Conservation (phyloP, 345 rosid species). For the Sonneratia alba region DNA sequence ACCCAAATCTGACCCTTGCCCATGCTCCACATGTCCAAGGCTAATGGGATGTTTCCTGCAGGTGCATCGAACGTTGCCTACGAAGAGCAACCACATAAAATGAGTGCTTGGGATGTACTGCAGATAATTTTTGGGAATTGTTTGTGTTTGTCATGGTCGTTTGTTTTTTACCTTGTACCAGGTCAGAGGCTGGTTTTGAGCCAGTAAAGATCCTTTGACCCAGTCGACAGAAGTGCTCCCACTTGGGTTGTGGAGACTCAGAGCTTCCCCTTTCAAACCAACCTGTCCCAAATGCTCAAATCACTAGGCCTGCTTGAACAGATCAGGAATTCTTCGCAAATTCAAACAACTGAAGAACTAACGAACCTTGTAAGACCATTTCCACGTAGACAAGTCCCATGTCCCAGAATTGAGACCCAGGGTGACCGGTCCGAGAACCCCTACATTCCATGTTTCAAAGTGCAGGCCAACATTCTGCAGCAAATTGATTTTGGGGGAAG, state of each 20-base stretch:
- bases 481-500: neutral
- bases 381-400: conserved; percentile 75
- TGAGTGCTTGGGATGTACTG: neutral
- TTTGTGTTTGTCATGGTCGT: neutral
- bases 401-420: conserved; percentile 67
- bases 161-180: conserved; percentile 64
- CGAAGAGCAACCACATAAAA: conserved; percentile 7
- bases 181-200: conserved; percentile 55
- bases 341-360: conserved; percentile 11
- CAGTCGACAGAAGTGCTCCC: conserved; percentile 77
- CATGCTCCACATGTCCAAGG: conserved; percentile 77
- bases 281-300: conserved; percentile 20
- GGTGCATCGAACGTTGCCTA: conserved; percentile 66
- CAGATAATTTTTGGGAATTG: neutral
- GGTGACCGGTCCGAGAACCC: conserved; percentile 76
- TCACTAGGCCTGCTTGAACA: neutral
- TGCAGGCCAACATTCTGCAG: conserved; percentile 73
- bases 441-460: conserved; percentile 74
- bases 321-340: neutral
- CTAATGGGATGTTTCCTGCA: conserved; percentile 57
- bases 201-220: conserved; percentile 50
- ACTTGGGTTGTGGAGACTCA: conserved; percentile 47
- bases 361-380: conserved; percentile 83
- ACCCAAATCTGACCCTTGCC: conserved; percentile 85
- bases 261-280: conserved; percentile 72